Base-by-base conservation (phyloP, 2,329 filamentous ascomycete species). In the Cryphonectria naterciae region DNA sequence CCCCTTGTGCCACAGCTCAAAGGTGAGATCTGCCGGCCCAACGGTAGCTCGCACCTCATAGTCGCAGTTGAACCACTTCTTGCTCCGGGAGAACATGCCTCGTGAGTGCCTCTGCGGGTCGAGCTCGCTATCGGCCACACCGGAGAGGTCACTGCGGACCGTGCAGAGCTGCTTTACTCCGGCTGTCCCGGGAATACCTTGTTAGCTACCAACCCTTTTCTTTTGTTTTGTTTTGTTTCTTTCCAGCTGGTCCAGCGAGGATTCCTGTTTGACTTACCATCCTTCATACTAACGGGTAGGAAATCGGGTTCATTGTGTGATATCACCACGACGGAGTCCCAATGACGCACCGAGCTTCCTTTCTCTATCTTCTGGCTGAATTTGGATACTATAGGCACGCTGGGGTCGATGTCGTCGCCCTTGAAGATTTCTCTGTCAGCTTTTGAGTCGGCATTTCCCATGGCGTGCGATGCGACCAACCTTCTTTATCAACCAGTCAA, bases 41-140 rank as follows among this genome's bases (percentile, higher is more conserved):
- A 87, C 84, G 49, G 88, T 80, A 4, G 88, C 86, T 69, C 87
- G 83, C 0, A 90, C 83, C 65, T 87, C 85, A 67, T 84, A 85
- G 8, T 77, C 77, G 62, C 80, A 83, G 4, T 82, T 73, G 60
- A 81, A 84, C 68, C 79, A 84, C 54, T 77, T 80, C 66, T 78
- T 77, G 11, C 81, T 79, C 22, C 76, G 77, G 10, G 75, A 74
- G 67, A 82, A 80, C 25, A 80, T 78, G 0, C 75, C 77, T 2
- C 77, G 75, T 4, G 79, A 73, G 62, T 82, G 81, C 61, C 82
- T 75, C 70, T 81, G 83, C 49, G 77, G 73, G 0, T 80, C 73
- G 28, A 85, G 77, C 61, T 84, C 79, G 19, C 78, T 73, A 66
- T 84, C 79, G 37, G 79, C 74, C 4, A 85, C 77, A 1, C 80